Evolutionary conservation across 1,284 basidiomycete species (phyloP).

Genomic region (Papiliotrema terrestris): DNA sequence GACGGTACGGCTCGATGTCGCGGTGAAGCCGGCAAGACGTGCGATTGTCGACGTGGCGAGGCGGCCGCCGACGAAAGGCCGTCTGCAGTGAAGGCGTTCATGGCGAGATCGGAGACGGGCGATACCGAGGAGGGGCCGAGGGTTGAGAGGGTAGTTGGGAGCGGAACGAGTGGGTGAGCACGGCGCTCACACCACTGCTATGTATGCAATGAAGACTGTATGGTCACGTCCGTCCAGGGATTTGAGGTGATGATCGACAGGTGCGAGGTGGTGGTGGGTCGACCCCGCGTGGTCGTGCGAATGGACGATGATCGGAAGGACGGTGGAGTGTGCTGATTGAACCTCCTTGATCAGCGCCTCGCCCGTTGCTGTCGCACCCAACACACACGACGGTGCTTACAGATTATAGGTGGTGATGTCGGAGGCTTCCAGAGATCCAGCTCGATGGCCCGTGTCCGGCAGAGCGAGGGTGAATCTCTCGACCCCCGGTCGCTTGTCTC

Average conservation of each 20-base stretch:
- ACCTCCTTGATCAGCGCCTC: too few species aligned
- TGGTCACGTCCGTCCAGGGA: constrained; percentile 8
- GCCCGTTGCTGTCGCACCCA: too few species aligned
- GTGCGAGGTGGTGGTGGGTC: too few species aligned
- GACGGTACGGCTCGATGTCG: constrained; percentile 2
- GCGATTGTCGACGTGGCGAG: constrained; percentile 1
- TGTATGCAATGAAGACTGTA: not conserved
- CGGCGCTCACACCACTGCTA: constrained; percentile 7
- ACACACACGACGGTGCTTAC: too few species aligned
- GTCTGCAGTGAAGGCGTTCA: not conserved
- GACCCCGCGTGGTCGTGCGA: too few species aligned
- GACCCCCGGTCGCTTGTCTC: too few species aligned
- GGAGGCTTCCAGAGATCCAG: too few species aligned
- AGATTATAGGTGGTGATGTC: too few species aligned
- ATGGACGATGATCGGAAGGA: too few species aligned
- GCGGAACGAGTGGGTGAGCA: constrained; percentile 7
- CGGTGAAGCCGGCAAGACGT: constrained; percentile 4
- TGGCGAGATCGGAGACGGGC: not conserved
- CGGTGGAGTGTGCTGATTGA: too few species aligned
- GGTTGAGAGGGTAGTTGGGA: not conserved
- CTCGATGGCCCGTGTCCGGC: too few species aligned
- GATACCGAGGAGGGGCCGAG: not conserved
- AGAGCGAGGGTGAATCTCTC: too few species aligned
- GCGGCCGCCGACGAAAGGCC: not conserved
- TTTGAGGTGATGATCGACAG: not conserved